Evolutionary conservation across 345 rosid species (phyloP).

Genomic region (Rhodamnia rubescens): DNA sequence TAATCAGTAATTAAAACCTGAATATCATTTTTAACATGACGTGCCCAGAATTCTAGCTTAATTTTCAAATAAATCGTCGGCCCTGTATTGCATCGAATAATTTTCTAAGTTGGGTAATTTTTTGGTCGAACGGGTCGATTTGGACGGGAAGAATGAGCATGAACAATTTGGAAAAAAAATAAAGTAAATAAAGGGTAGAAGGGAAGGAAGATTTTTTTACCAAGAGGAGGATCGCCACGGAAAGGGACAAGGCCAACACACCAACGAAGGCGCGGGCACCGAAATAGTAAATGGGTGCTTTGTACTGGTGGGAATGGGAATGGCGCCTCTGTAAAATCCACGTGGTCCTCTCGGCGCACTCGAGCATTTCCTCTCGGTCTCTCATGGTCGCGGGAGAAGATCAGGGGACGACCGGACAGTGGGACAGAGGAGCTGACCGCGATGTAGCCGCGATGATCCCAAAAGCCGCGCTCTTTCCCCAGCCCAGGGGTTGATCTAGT

Average conservation of each 20-base stretch:
- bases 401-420: background rate
- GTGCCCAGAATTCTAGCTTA: background rate
- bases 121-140: background rate
- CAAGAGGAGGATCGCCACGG: background rate
- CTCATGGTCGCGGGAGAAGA: background rate
- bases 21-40: background rate
- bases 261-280: background rate
- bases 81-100: rapidly evolving
- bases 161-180: rapidly evolving
- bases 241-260: background rate
- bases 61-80: background rate
- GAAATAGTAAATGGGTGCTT: too few species aligned
- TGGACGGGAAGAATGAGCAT: rapidly evolving
- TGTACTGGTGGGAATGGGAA: background rate
- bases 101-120: rapidly evolving
- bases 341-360: background rate
- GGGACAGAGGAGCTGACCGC: background rate
- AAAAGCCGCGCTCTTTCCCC: background rate
- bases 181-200: too few species aligned
- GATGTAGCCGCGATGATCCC: background rate
- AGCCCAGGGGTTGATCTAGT: background rate
- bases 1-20: background rate
- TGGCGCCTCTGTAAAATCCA: background rate
- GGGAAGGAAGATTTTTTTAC: background rate
- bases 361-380: background rate